These are phyloP conservation scores for Fusarium clavum DNA, from an alignment of 2,329 filamentous ascomycete genomes.

Conservation along the genomic window DNA sequence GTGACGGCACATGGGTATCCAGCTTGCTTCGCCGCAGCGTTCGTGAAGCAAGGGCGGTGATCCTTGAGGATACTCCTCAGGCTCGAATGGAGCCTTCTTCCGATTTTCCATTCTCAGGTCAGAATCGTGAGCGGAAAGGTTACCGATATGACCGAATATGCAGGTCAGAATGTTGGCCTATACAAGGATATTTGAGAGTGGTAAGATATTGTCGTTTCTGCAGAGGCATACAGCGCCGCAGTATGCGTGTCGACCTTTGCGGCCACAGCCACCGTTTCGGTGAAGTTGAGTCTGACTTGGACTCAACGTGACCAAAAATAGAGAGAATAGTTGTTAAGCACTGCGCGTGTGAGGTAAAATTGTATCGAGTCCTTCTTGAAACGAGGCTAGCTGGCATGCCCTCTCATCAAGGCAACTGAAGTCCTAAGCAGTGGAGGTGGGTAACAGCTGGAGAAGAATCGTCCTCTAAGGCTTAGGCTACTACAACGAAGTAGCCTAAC, in stretches of 20 bases:
- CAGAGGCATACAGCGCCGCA: not conserved
- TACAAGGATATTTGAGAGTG: constrained; percentile 2
- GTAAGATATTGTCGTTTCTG: constrained; percentile 9
- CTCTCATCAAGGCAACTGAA: constrained; percentile 8
- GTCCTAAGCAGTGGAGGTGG: constrained; percentile 3
- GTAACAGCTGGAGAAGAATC: not conserved
- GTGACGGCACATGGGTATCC: constrained; percentile 67
- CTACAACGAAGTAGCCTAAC: not conserved
- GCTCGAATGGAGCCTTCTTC: constrained; percentile 46
- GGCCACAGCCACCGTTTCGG: not conserved
- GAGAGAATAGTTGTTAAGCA: not conserved
- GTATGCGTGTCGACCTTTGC: not conserved
- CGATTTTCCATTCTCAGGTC: constrained; percentile 28
- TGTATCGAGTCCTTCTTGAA: not conserved
- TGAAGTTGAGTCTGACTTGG: not conserved
- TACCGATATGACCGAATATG: constrained; percentile 8
- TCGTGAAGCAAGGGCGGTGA: constrained; percentile 47
- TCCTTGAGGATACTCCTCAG: constrained; percentile 45
- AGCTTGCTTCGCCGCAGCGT: constrained; percentile 47
- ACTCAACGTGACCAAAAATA: not conserved
- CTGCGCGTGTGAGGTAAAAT: not conserved
- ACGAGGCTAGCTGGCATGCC: constrained; percentile 14
- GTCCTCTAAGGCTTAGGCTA: not conserved
- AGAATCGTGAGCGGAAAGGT: constrained; percentile 6
- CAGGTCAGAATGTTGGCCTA: constrained; percentile 1